phyloP scores from a whole-genome alignment of 192 early-diverging fungal species.

The Piromyces finnis region DNA sequence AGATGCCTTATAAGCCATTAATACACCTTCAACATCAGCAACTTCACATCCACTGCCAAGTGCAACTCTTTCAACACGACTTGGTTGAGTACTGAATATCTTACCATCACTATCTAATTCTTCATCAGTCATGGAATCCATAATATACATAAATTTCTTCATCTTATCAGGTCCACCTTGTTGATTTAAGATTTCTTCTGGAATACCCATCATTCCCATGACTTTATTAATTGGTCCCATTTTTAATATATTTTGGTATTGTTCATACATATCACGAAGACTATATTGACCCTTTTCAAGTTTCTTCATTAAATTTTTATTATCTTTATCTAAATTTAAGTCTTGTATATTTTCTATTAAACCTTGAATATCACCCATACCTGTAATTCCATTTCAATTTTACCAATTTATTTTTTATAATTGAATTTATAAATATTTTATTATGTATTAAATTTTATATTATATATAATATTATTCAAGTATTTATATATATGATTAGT shows the following conservation, averaged over 20 bases:
- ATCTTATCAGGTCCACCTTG: slow-evolving; percentile 31
- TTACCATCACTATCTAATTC: slow-evolving; percentile 80
- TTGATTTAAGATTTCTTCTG: slow-evolving; percentile 44
- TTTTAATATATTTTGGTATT: slow-evolving; percentile 69
- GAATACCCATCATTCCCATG: slow-evolving; percentile 59
- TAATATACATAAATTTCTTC: slow-evolving; percentile 70
- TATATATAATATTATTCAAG: too few relatives aligned
- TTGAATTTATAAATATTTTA: too few relatives aligned
- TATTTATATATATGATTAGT: too few relatives aligned
- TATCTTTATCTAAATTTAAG: slow-evolving; percentile 69
- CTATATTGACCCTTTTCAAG: slow-evolving; percentile 52
- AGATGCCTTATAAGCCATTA: not conserved
- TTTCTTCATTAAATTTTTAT: slow-evolving; percentile 67
- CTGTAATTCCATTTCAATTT: slow-evolving; percentile 4
- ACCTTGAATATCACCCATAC: slow-evolving; percentile 81
- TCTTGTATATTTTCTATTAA: slow-evolving; percentile 81
- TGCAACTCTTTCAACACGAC: slow-evolving; percentile 58
- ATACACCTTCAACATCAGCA: slow-evolving; percentile 21
- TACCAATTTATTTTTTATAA: too few relatives aligned
- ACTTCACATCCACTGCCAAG: slow-evolving; percentile 75
- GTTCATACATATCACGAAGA: slow-evolving; percentile 86
- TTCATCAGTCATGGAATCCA: slow-evolving; percentile 87
- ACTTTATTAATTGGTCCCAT: slow-evolving; percentile 88
- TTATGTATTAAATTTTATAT: too few relatives aligned
- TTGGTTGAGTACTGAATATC: slow-evolving; percentile 52